Percentiles rank a stretch among this genome's conserved stretches.
Evolutionary conservation across 768 basidiomycete species (phyloP).

Genomic region (Leucocoprinus sp.): DNA sequence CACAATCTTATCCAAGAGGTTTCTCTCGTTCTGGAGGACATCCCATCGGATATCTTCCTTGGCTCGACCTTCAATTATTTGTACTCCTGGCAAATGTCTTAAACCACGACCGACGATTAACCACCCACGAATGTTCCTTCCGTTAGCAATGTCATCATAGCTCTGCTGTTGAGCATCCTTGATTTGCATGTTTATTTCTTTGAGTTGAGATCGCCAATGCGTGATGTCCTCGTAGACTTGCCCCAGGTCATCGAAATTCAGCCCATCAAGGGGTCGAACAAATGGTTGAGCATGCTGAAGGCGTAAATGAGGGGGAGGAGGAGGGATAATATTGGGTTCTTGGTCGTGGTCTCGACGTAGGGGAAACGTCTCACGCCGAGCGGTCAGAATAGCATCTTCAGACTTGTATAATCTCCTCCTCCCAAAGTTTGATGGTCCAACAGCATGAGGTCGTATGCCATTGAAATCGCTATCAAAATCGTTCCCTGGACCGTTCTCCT

Average conservation of each 20-base stretch:
- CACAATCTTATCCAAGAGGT: slow-evolving; percentile 32
- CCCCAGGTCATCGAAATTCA: slow-evolving; percentile 59
- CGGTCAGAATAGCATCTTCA: slow-evolving; percentile 26
- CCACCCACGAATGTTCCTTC: slow-evolving; percentile 67
- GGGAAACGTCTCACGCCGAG: slow-evolving; percentile 58
- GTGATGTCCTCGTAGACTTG: slow-evolving; percentile 63
- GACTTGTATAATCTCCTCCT: slow-evolving; percentile 28
- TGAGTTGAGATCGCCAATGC: slow-evolving; percentile 59
- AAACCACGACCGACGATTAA: slow-evolving; percentile 67
- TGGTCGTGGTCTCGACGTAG: slow-evolving; percentile 29
- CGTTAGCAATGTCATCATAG: slow-evolving; percentile 68
- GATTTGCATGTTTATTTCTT: slow-evolving; percentile 68
- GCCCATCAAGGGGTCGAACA: slow-evolving; percentile 65
- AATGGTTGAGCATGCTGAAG: slow-evolving; percentile 63
- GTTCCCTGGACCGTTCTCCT: slow-evolving; percentile 30
- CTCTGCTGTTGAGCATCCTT: slow-evolving; percentile 55
- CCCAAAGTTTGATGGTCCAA: slow-evolving; percentile 27
- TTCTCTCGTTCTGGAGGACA: slow-evolving; percentile 55
- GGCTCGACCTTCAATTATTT: slow-evolving; percentile 70
- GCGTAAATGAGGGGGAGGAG: slow-evolving; percentile 59
- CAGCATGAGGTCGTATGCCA: slow-evolving; percentile 25
- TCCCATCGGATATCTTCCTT: slow-evolving; percentile 83
- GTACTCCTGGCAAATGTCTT: slow-evolving; percentile 49
- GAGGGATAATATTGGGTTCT: slow-evolving; percentile 35
- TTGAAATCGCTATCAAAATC: slow-evolving; percentile 30